Base-by-base conservation (phyloP, 345 rosid species). In the Rhodamnia rubescens region DNA sequence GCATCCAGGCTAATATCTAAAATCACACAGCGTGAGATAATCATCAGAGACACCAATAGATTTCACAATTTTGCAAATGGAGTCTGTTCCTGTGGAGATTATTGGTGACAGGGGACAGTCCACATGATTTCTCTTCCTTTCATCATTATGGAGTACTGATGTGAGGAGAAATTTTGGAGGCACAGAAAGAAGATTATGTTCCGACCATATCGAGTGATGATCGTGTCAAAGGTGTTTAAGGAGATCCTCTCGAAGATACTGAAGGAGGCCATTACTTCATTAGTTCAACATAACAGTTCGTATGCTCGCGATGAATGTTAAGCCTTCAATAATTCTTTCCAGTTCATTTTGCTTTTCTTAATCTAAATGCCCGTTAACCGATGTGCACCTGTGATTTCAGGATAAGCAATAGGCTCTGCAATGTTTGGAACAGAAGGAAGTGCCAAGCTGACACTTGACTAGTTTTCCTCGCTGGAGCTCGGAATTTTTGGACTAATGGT, bases 41-140 rank as follows among this genome's bases (percentile, higher is more conserved):
- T 88, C 56, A 90, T 91, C 6, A 89, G 93, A 84, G 94, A 93
- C 52, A 85, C 89, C 54, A 91, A 89, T 84, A 81, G 93, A 51
- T 91, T 91, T 87, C 94, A 91, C 90, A 91, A 91, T 75, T 92
- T 91, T 61, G 55, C 88, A 47, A 83, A 84, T 24, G 94, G 94
- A 20, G 21, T 27, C 53, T 91, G 92, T 82, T 91, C 91, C 0
- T 92, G 94, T 83, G 87, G 86, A 50, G 91, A 91, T 86, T 91
- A 88, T 86, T 92, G 93, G 93, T 92, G 88, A 86, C 11, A 49
- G 50, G 9, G 50, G 50, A 49, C 50, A 69, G 80, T 20, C 80
- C 80, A 36, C 75, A 36, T 69, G 47, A 20, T 18, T 18, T 69
- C 26, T 69, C 26, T 1, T 69, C n/a, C 59, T 56, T 55, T 22